Evolutionary conservation across 345 rosid genomes (phyloP), one percentile per base, ranked within the genome.

Genomic region (Eucalyptus shirleyi): DNA sequence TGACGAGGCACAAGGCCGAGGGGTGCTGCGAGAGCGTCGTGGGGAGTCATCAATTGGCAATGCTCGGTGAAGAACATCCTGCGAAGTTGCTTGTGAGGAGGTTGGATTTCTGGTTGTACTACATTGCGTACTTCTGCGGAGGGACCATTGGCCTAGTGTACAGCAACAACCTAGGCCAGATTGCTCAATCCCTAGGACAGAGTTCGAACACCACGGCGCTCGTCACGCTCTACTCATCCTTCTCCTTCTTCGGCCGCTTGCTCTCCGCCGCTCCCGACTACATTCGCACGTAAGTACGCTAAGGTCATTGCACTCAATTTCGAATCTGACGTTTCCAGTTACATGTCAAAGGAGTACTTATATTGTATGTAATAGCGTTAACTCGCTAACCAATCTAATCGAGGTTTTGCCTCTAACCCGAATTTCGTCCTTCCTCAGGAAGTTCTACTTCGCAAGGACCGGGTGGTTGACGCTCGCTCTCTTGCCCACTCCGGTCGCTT

Each of bases 121-220:
- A 94, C 90, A 12, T 93, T 26, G 95, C 98, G 5, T 97, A 98
- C 62, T 94, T 98, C 90, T 98, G 99, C 55, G 99, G 99, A 18
- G 99, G 99, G 12, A 95, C 99, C 50, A 97, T 98, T 88, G 99
- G 99, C 24, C 99, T 98, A 49, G 99, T 97, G 42, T 98, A 97
- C 89, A 98, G 99, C 92, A 98, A 98, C 91, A 98, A 96, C 89
- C 92, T 98, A 5, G 99, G 99, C 86, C 99, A 97, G 93, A 98
- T 98, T 89, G 98, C 99, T 72, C 96, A 97, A 89, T 97, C 99
- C 10, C 91, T 95, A 16, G 98, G 99, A 87, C 94, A 96, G 69
- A 80, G 95, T 62, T 90, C 96, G 3, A 90, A 92, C 26, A 95
- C 96, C 21, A 93, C 98, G 53, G 88, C 93, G 50, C 97, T 98